Percentiles rank a stretch among this genome's conserved stretches.
These are phyloP conservation scores for Exophiala sp. DNA, from an alignment of 2,329 filamentous ascomycete species.

Conservation along the genomic window DNA sequence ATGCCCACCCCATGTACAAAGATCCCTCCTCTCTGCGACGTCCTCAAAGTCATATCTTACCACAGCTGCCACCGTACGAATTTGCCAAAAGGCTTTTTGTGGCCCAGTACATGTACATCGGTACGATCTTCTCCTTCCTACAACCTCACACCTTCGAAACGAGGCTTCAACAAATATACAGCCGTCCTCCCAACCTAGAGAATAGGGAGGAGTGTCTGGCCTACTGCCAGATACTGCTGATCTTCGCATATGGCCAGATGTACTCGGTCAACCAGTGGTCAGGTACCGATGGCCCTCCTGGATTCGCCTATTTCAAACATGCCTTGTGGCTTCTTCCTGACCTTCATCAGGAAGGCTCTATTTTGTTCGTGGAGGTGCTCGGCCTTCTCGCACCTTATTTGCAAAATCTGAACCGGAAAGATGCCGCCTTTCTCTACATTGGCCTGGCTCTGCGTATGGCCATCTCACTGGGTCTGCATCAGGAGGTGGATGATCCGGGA, in stretches of 20 bases:
- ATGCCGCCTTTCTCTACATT: constrained; percentile 52
- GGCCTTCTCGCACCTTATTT: constrained; percentile 53
- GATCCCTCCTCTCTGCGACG: constrained; percentile 33
- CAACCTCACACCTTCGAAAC: constrained; percentile 45
- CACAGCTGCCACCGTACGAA: constrained; percentile 46
- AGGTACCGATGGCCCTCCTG: constrained; percentile 48
- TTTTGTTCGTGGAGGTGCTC: constrained; percentile 51
- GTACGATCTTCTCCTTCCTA: constrained; percentile 52
- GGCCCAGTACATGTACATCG: constrained; percentile 52
- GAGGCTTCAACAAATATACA: constrained; percentile 43
- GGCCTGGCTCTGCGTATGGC: constrained; percentile 53
- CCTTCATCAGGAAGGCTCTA: constrained; percentile 50
- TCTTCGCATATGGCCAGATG: constrained; percentile 52
- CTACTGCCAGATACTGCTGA: constrained; percentile 49
- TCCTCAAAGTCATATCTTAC: constrained; percentile 27
- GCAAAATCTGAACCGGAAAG: constrained; percentile 52
- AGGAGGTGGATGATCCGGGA: constrained; percentile 42
- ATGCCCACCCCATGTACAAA: constrained; percentile 35
- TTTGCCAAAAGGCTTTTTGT: constrained; percentile 48
- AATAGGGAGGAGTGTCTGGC: constrained; percentile 46
- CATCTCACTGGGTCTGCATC: constrained; percentile 52
- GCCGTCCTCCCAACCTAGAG: constrained; percentile 38
- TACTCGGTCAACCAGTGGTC: constrained; percentile 55
- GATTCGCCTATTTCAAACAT: constrained; percentile 51
- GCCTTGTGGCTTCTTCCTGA: constrained; percentile 50